Evolutionary conservation across 768 basidiomycete genomes (phyloP).

Genomic region (Antrodiella citrinella): DNA sequence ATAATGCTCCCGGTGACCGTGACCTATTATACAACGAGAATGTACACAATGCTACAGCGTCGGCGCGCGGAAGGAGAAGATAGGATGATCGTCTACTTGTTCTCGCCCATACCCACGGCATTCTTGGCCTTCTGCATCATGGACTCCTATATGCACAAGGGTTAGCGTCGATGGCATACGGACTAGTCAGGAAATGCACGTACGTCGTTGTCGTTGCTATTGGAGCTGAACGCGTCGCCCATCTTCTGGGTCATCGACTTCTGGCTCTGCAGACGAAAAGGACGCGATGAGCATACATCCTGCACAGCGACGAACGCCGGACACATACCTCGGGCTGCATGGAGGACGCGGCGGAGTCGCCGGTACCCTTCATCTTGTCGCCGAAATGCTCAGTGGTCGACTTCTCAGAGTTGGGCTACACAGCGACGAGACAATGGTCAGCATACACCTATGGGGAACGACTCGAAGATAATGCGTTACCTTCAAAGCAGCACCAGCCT

Average conservation of each 20-base stretch:
- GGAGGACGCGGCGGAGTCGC: slow-evolving; percentile 23
- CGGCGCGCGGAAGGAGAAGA: not conserved
- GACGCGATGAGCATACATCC: not conserved
- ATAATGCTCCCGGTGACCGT: too few species aligned
- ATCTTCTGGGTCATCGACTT: slow-evolving; percentile 28
- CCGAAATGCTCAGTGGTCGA: slow-evolving; percentile 29
- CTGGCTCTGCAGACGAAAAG: slow-evolving; percentile 21
- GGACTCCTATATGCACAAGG: slow-evolving; percentile 14
- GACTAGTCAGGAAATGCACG: not conserved
- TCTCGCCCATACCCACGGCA: slow-evolving; percentile 25
- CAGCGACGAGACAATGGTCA: too few species aligned
- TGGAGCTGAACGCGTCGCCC: slow-evolving; percentile 26
- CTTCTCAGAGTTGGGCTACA: slow-evolving; percentile 29
- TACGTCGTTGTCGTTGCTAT: slow-evolving; percentile 22
- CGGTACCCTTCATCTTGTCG: slow-evolving; percentile 27
- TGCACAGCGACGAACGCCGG: not conserved
- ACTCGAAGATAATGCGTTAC: too few species aligned
- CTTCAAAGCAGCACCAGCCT: slow-evolving; percentile 25
- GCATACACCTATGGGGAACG: too few species aligned
- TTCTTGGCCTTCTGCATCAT: slow-evolving; percentile 27
- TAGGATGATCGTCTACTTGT: slow-evolving; percentile 9
- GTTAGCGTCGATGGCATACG: not conserved
- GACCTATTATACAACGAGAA: too few species aligned
- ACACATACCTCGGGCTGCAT: slow-evolving; percentile 20
- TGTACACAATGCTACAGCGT: not conserved